Conservation (phyloP, 2,329 filamentous ascomycete species). For the Aspergillus versicolor region DNA sequence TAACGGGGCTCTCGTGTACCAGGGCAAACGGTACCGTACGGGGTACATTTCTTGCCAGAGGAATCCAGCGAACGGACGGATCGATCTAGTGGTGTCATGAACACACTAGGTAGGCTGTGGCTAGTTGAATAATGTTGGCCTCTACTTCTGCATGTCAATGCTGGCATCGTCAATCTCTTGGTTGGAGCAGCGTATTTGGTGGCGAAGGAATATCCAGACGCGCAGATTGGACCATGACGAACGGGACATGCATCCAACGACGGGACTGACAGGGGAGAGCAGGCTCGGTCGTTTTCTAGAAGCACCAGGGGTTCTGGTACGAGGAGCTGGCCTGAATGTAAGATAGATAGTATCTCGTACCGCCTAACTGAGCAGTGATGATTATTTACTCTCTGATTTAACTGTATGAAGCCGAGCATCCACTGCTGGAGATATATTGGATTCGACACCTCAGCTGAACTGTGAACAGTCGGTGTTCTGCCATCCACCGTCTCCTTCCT, state of each 20-base stretch:
- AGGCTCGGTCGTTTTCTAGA: background rate
- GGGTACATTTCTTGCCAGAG: background rate
- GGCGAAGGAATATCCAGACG: background rate
- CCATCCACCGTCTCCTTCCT: background rate
- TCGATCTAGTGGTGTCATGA: background rate
- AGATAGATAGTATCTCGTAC: background rate
- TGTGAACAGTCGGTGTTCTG: background rate
- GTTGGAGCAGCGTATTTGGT: background rate
- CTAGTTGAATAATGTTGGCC: background rate
- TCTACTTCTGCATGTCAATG: conserved; percentile 4
- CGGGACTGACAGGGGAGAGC: background rate
- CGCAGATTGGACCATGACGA: conserved; percentile 1
- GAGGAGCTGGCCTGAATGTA: background rate
- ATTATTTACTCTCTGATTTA: background rate
- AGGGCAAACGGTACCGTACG: background rate
- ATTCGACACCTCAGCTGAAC: background rate
- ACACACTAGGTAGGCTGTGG: background rate
- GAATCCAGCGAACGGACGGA: background rate
- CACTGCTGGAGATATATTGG: background rate
- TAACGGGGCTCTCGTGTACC: background rate
- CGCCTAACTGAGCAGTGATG: too few species aligned
- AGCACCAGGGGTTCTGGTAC: background rate
- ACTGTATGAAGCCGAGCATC: background rate
- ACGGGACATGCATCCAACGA: background rate
- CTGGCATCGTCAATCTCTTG: conserved; percentile 1